phyloP scores from a whole-genome alignment of 805 yeast genomes.

The Starmerella sp. region DNA sequence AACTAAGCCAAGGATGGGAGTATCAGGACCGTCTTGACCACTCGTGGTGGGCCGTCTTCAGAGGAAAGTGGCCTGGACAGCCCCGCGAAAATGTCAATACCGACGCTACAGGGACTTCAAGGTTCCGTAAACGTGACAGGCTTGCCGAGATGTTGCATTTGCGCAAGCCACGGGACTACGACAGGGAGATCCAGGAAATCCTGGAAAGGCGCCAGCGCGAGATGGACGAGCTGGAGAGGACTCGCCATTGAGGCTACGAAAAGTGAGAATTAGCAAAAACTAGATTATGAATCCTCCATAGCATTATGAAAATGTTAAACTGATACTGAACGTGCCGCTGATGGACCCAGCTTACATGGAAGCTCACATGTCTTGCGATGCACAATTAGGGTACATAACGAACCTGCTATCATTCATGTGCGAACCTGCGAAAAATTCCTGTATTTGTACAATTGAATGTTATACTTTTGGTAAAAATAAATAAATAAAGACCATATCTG shows the following conservation, averaged over 20 bases:
- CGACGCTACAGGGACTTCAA: background rate
- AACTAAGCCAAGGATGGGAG: slow-evolving; percentile 49
- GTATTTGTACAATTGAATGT: no score
- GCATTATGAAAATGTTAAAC: no score
- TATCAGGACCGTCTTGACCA: slow-evolving; percentile 49
- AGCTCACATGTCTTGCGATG: no score
- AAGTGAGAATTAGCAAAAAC: background rate
- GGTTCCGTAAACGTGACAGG: slow-evolving; percentile 15
- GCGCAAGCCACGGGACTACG: slow-evolving; percentile 26
- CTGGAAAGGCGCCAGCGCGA: slow-evolving; percentile 31
- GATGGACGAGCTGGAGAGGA: slow-evolving; percentile 12
- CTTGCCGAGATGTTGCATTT: slow-evolving; percentile 25
- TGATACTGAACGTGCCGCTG: no score
- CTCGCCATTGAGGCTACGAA: background rate
- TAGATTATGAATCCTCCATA: background rate
- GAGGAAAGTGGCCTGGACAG: slow-evolving; percentile 25
- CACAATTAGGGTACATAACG: no score
- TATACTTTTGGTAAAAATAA: no score
- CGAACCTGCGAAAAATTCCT: no score
- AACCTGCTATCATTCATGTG: no score
- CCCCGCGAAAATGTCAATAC: slow-evolving; percentile 2
- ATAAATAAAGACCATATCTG: no score
- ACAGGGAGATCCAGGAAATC: slow-evolving; percentile 30
- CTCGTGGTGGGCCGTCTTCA: slow-evolving; percentile 50
- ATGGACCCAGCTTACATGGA: no score